Evolutionary conservation across 306 rosid genomes (phyloP).

Genomic region (Gastrolobium bilobum): DNA sequence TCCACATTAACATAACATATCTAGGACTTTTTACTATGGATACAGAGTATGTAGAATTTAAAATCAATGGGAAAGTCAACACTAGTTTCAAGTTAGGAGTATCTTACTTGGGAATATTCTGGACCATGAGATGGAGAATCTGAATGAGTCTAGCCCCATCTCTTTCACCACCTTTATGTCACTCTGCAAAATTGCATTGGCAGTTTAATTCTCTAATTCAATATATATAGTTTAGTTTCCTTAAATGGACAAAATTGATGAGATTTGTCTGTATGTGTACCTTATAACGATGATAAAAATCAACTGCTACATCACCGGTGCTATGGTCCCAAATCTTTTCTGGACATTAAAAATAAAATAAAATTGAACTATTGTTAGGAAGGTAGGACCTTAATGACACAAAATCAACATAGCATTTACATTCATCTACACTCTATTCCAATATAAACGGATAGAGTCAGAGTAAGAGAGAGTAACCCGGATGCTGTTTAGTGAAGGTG

Average conservation of each 20-base stretch:
- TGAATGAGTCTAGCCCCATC: slow-evolving; percentile 63
- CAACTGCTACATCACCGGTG: slow-evolving; percentile 47
- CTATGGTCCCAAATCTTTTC: slow-evolving; percentile 62
- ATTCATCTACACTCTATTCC: too few species aligned
- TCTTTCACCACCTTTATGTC: slow-evolving; percentile 59
- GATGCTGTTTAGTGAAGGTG: slow-evolving; percentile 45
- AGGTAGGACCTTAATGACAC: too few species aligned
- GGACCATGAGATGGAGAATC: slow-evolving; percentile 73
- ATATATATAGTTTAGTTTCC: background rate
- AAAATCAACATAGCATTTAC: too few species aligned
- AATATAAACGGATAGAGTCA: too few species aligned
- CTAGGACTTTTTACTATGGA: too few species aligned
- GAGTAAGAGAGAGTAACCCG: slow-evolving; percentile 29
- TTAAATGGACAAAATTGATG: background rate
- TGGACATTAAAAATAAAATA: slow-evolving; percentile 4
- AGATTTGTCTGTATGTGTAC: background rate
- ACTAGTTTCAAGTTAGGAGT: background rate
- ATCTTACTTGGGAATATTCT: slow-evolving; percentile 64
- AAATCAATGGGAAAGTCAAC: background rate
- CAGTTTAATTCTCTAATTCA: background rate
- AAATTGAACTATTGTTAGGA: background rate
- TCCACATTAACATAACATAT: too few species aligned
- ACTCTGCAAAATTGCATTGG: slow-evolving; percentile 37
- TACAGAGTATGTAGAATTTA: background rate
- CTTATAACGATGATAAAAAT: slow-evolving; percentile 58